Percentiles rank a stretch among this genome's conserved stretches.
Evolutionary conservation across 305 asterid species (phyloP).

Genomic region (Petunia hybrid): DNA sequence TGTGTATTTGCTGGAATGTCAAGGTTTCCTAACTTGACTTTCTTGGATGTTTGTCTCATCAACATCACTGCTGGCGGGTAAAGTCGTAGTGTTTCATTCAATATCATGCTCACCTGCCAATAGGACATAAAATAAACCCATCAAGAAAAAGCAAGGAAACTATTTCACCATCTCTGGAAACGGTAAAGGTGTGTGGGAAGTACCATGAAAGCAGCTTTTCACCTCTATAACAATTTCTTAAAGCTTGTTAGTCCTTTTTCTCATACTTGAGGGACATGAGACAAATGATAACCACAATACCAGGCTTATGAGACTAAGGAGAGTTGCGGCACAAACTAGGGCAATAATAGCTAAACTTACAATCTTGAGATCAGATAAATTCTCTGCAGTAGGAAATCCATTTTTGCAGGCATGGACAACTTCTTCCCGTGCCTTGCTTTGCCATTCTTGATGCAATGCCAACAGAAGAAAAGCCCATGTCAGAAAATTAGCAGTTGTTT

Average conservation of each 20-base stretch:
- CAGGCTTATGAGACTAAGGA: not conserved
- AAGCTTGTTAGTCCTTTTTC: slow-evolving; percentile 10
- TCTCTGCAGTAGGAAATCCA: slow-evolving; percentile 55
- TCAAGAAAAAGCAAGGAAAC: slow-evolving; percentile 18
- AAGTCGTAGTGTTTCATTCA: slow-evolving; percentile 48
- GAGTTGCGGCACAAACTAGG: not conserved
- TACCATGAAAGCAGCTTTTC: slow-evolving; percentile 18
- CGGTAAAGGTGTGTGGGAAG: not conserved
- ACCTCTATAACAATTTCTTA: not conserved
- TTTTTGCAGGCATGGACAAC: slow-evolving; percentile 49
- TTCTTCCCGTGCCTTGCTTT: slow-evolving; percentile 69
- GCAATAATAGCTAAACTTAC: slow-evolving; percentile 44
- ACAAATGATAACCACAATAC: not conserved
- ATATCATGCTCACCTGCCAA: slow-evolving; percentile 42
- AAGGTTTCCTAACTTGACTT: slow-evolving; percentile 45
- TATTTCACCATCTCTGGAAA: slow-evolving; percentile 6
- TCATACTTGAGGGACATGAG: slow-evolving; percentile 16
- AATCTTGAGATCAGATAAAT: slow-evolving; percentile 52
- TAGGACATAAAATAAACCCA: slow-evolving; percentile 5
- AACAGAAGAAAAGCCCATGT: slow-evolving; percentile 79
- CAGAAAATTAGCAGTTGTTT: slow-evolving; percentile 58
- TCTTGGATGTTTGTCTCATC: slow-evolving; percentile 35
- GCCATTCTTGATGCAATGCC: slow-evolving; percentile 85
- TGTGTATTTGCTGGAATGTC: slow-evolving; percentile 43
- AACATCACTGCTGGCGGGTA: slow-evolving; percentile 44